These are phyloP conservation scores for Lineolata rhizophorae DNA, from an alignment of 495 filamentous ascomycete genomes.

Conservation along the genomic window DNA sequence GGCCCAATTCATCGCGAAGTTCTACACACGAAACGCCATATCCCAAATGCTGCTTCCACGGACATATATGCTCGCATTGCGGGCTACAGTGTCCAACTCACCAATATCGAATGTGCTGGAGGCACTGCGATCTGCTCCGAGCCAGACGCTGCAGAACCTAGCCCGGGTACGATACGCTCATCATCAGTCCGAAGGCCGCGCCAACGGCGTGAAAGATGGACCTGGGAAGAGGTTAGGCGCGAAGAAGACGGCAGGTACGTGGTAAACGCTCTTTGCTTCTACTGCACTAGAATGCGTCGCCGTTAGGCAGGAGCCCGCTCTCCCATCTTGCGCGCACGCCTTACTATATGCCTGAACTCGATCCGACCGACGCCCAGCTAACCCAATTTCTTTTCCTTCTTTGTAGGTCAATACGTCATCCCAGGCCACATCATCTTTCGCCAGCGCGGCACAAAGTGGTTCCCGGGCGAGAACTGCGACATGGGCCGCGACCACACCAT, in stretches of 20 bases:
- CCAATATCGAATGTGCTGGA: too few species aligned
- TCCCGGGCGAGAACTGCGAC: conserved; percentile 74
- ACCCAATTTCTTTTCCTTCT: conserved; percentile 6
- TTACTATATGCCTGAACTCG: too few species aligned
- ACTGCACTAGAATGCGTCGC: background rate
- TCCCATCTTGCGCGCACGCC: too few species aligned
- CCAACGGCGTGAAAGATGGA: conserved; percentile 64
- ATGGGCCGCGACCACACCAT: conserved; percentile 98
- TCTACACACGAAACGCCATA: too few species aligned
- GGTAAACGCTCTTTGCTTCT: conserved; percentile 1
- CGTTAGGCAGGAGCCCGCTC: conserved; percentile 1
- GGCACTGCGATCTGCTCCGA: too few species aligned
- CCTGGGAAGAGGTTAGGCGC: conserved; percentile 85
- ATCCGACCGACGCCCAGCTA: background rate
- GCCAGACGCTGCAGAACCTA: too few species aligned
- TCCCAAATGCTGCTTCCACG: too few species aligned
- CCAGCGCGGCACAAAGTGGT: conserved; percentile 88
- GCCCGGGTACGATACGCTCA: conserved; percentile 43
- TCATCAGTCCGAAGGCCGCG: conserved; percentile 70
- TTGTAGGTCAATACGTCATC: conserved; percentile 63
- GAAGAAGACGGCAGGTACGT: conserved; percentile 67
- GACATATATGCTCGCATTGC: too few species aligned
- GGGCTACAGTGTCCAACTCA: too few species aligned
- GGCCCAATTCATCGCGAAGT: too few species aligned
- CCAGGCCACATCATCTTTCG: conserved; percentile 95